These are phyloP conservation scores for Gossypium arboreum DNA, from an alignment of 345 rosid species.

Conservation along the genomic window DNA sequence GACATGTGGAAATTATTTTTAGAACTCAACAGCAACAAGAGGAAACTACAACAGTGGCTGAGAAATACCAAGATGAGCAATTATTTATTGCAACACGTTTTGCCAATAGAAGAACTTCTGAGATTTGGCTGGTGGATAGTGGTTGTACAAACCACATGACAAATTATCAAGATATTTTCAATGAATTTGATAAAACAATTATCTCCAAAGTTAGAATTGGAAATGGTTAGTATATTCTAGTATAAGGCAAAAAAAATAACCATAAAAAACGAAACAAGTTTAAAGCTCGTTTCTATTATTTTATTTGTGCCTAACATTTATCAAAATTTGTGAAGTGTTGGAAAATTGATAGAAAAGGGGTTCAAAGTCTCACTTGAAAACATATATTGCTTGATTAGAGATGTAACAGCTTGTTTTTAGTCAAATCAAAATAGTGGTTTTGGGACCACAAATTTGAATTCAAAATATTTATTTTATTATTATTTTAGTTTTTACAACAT, in stretches of 20 bases:
- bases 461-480: too few species aligned
- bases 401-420: too few species aligned
- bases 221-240: background rate
- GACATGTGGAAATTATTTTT: too few species aligned
- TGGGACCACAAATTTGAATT: too few species aligned
- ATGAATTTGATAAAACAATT: background rate
- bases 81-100: background rate
- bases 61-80: background rate
- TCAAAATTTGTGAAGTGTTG: constrained; percentile 5
- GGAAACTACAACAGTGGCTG: too few species aligned
- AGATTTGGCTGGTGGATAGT: background rate
- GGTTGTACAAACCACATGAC: background rate
- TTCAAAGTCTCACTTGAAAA: too few species aligned
- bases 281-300: background rate
- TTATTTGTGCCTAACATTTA: constrained; percentile 7
- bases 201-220: background rate
- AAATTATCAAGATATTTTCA: background rate
- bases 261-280: background rate
- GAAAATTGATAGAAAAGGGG: background rate
- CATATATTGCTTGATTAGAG: too few species aligned
- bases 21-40: too few species aligned
- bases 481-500: too few species aligned
- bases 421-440: too few species aligned
- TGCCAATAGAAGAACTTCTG: background rate
- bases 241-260: background rate